A percentile compares a stretch with the other conserved stretches of the same genome.
Evolutionary conservation across 345 rosid species (phyloP).

Genomic region (Citrus medica): DNA sequence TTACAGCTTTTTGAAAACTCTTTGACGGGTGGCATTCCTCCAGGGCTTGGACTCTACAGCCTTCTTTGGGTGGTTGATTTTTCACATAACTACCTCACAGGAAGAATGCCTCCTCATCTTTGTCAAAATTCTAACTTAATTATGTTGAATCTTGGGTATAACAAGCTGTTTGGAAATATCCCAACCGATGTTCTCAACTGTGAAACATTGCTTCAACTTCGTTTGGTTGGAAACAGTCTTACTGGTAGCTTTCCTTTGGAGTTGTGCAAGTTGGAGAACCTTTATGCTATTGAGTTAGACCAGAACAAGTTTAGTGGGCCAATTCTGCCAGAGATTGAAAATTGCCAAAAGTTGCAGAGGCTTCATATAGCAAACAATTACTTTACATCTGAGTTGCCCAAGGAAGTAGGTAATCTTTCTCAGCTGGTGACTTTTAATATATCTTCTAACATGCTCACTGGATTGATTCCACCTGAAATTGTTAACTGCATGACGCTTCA

Average conservation of each 20-base stretch:
- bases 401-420: constrained; percentile 72
- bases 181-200: constrained; percentile 61
- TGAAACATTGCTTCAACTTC: constrained; percentile 60
- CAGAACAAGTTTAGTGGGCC: constrained; percentile 79
- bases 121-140: constrained; percentile 54
- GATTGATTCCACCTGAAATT: constrained; percentile 65
- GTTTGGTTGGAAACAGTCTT: constrained; percentile 61
- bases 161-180: constrained; percentile 64
- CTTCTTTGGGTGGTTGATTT: constrained; percentile 86
- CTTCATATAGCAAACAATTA: constrained; percentile 72
- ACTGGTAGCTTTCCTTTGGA: constrained; percentile 75
- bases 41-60: constrained; percentile 61
- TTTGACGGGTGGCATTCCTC: constrained; percentile 70
- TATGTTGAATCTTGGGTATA: constrained; percentile 66
- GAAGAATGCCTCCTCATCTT: constrained; percentile 70
- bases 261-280: constrained; percentile 67
- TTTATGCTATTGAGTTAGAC: constrained; percentile 74
- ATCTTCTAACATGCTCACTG: constrained; percentile 68
- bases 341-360: constrained; percentile 70
- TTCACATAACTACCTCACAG: constrained; percentile 71
- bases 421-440: constrained; percentile 75
- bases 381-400: constrained; percentile 58
- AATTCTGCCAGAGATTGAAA: constrained; percentile 62
- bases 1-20: constrained; percentile 86
- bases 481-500: constrained; percentile 80